Percentiles rank a stretch among this genome's conserved stretches.
Conservation (phyloP, 2,329 filamentous ascomycete genomes). For the Talaromyces piceae region DNA sequence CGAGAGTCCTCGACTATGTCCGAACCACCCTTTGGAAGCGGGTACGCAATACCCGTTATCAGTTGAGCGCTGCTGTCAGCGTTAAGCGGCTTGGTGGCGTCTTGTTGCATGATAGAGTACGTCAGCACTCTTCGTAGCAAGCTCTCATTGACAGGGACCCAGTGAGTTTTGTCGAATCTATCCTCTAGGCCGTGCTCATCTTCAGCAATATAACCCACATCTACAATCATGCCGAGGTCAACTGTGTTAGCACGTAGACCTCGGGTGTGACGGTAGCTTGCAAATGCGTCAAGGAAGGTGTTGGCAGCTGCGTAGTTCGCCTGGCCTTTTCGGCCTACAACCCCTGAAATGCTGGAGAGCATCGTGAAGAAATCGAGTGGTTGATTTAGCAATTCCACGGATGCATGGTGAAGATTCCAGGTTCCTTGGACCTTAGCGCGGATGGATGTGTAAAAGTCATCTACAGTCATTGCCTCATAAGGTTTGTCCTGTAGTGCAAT, state of each 20-base stretch:
- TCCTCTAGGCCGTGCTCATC: neutral
- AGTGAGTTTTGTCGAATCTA: neutral
- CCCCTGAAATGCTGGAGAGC: slow-evolving; percentile 29
- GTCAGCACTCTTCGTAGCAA: neutral
- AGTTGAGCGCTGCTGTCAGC: neutral
- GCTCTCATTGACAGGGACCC: neutral
- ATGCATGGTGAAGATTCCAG: neutral
- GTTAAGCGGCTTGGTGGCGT: neutral
- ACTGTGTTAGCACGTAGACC: neutral
- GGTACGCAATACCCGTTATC: neutral
- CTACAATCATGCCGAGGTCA: neutral
- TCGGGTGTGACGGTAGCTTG: neutral
- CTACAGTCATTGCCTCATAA: neutral
- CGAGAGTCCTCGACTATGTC: neutral
- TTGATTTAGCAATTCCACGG: neutral
- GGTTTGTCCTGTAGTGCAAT: neutral
- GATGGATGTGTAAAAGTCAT: neutral
- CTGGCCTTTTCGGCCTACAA: slow-evolving; percentile 17
- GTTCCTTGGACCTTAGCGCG: neutral
- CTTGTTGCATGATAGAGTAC: neutral
- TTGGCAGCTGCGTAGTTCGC: slow-evolving; percentile 9
- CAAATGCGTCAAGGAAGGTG: slow-evolving; percentile 26
- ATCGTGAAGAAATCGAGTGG: slow-evolving; percentile 39
- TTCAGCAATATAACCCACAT: neutral
- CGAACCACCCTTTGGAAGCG: neutral